Conservation (phyloP, 139 green algal species). For the Volvox africanus region DNA sequence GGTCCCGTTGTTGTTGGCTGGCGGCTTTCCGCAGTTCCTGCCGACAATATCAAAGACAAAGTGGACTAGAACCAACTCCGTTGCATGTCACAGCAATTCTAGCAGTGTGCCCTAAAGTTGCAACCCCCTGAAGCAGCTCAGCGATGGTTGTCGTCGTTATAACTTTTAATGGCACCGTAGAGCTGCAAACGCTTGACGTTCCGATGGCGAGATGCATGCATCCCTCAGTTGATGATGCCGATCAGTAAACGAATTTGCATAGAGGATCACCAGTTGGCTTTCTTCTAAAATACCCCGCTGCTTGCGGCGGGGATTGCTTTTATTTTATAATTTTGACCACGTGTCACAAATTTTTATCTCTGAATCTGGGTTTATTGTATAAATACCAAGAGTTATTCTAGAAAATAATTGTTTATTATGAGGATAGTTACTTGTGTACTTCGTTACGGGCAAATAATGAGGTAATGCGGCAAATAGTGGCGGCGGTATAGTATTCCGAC, state of each 20-base stretch:
- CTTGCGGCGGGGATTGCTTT: too few relatives aligned
- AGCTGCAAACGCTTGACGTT: background rate
- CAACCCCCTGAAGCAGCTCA: background rate
- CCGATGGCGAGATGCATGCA: background rate
- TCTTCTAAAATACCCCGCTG: too few relatives aligned
- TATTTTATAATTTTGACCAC: too few relatives aligned
- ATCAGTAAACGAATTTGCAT: too few relatives aligned
- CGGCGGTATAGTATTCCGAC: too few relatives aligned
- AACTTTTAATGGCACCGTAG: too few relatives aligned
- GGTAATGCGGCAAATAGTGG: background rate
- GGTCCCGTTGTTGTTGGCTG: slow-evolving; percentile 69
- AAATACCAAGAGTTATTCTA: background rate
- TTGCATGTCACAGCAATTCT: background rate
- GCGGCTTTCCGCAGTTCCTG: slow-evolving; percentile 73
- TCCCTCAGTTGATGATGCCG: too few relatives aligned
- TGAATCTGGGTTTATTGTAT: background rate
- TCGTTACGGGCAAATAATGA: background rate
- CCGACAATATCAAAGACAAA: background rate
- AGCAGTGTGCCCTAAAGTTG: background rate
- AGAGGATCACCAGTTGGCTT: too few relatives aligned
- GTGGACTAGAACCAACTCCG: background rate
- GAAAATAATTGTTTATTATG: background rate
- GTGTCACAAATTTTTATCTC: too few relatives aligned
- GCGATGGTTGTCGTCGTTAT: too few relatives aligned
- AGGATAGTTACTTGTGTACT: background rate